Base-by-base conservation (phyloP, 371 early-diverging fungal species). In the Rhizomucor miehei region DNA sequence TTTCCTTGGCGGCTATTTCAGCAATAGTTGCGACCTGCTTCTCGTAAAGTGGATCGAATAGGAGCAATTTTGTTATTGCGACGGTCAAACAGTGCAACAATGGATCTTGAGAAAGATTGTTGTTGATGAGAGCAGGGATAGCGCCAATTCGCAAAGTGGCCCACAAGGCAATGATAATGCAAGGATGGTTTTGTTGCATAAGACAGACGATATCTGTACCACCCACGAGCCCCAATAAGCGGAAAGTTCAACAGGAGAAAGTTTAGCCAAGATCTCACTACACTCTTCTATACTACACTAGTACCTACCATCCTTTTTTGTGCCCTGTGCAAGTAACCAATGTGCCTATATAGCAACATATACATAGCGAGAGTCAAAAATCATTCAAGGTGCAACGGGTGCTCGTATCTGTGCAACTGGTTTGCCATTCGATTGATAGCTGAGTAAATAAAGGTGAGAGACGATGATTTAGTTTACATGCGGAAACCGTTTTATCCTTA, bases 141-240 rank as follows among this genome's bases (percentile, higher is more conserved):
- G 66, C 67, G 12, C 72, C 72, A 19, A 67, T 65, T 36, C 65
- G 62, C 40, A 48, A 57, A 39, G 67, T 62, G 6, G 68, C 72
- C 34, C 60, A 65, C 29, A 58, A 48, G 0, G 49, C 34, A 24
- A 64, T 59, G 25, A 56, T 57, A 37, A 66, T 64, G 1, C 59
- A 57, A 11, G 71, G 71, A 41, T 63, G 62, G 38, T 71, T 71
- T 40, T 66, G 71, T n/a, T 52, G 38, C 64, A 66, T 66, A 54
- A 64, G 56, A 37, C 63, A 62, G 1, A 71, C 57, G 17, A 64
- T 57, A 51, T 71, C 71, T 60, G 36, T 19, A 29, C n/a, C n/a
- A n/a, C n/a, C n/a, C n/a, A n/a, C n/a, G n/a, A n/a, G n/a, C n/a
- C n/a, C n/a, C n/a, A n/a, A n/a, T n/a, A n/a, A n/a, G n/a, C n/a